Conservation (phyloP, 768 basidiomycete genomes). For the Fibroporia radiculosa region DNA sequence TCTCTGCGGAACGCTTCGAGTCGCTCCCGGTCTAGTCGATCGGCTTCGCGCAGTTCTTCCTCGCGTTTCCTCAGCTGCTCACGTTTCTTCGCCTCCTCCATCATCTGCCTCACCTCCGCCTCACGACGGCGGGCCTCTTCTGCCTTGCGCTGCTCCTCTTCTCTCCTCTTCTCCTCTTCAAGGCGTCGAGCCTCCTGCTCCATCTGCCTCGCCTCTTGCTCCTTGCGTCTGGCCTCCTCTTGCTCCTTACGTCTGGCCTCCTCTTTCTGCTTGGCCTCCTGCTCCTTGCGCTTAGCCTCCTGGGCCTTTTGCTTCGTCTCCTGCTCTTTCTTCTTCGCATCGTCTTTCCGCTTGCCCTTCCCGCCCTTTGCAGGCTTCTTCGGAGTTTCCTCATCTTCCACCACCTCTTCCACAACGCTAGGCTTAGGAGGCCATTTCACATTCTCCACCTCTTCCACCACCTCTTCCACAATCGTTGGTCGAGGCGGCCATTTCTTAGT, state of each 20-base stretch:
- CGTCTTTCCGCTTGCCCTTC: background rate
- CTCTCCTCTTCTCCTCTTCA: constrained; percentile 8
- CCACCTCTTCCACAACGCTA: background rate
- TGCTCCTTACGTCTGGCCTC: constrained; percentile 7
- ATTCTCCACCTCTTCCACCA: no score
- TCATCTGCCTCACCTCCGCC: constrained; percentile 25
- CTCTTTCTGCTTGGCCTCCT: constrained; percentile 7
- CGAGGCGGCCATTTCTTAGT: no score
- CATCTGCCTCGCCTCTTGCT: constrained; percentile 12
- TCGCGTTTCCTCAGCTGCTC: constrained; percentile 12
- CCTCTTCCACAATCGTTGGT: no score
- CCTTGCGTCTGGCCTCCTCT: constrained; percentile 9
- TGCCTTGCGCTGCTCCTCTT: constrained; percentile 12
- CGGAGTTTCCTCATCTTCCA: background rate
- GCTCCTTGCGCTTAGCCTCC: constrained; percentile 6
- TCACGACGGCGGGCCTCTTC: constrained; percentile 23
- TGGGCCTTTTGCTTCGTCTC: constrained; percentile 3
- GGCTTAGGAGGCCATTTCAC: no score
- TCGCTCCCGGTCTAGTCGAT: background rate
- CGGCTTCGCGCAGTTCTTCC: background rate
- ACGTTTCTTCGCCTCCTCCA: constrained; percentile 14
- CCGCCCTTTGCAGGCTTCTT: background rate
- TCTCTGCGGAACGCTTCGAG: background rate
- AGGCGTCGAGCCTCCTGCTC: constrained; percentile 17
- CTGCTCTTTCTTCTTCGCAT: constrained; percentile 1